phyloP scores from a whole-genome alignment of 768 basidiomycete species.

The Termitomyces sp. region DNA sequence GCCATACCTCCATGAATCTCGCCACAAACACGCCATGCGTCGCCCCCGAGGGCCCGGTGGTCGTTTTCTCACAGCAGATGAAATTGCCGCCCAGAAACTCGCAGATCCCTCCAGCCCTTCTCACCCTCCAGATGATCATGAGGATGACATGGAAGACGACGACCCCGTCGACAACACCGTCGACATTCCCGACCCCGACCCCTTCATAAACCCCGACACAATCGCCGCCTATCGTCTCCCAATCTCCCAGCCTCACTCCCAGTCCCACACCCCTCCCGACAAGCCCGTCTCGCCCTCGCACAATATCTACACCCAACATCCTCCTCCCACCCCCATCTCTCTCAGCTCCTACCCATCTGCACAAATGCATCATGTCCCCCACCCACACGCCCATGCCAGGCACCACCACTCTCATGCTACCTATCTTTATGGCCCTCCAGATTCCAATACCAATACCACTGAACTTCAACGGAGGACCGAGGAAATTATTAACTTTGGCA shows the following conservation, averaged over 20 bases:
- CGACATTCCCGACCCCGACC: conserved; percentile 22
- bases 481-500: conserved; percentile 49
- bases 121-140: conserved; percentile 23
- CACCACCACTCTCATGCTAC: conserved; percentile 66
- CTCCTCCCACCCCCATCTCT: conserved; percentile 34
- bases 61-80: conserved; percentile 94
- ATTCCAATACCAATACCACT: conserved; percentile 29
- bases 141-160: conserved; percentile 38
- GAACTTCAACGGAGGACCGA: conserved; percentile 43
- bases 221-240: conserved; percentile 26
- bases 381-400: conserved; percentile 75
- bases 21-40: conserved; percentile 98
- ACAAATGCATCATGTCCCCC: conserved; percentile 80
- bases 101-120: conserved; percentile 30
- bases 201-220: conserved; percentile 25
- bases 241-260: neutral
- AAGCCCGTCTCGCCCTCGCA: conserved; percentile 16
- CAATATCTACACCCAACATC: conserved; percentile 21
- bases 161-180: conserved; percentile 26
- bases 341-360: conserved; percentile 54
- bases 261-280: conserved; percentile 19
- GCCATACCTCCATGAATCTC: conserved; percentile 98
- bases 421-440: conserved; percentile 36
- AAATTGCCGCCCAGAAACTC: conserved; percentile 80
- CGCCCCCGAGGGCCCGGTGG: conserved; percentile 96